Evolutionary conservation across 768 basidiomycete species (phyloP).

Genomic region (Pulveroboletus frians): DNA sequence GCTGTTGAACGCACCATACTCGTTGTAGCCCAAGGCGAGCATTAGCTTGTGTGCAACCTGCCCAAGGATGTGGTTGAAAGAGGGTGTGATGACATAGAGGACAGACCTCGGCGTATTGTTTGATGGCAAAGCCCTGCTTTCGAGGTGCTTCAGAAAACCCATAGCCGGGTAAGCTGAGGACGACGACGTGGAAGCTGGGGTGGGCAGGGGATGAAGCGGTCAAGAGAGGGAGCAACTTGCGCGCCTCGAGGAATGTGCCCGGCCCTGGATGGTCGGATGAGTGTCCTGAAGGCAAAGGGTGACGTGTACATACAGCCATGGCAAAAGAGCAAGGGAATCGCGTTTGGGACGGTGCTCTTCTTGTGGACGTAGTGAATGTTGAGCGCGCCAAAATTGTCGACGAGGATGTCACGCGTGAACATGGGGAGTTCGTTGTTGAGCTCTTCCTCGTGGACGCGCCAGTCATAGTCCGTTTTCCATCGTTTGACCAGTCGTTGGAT

Average conservation of each 20-base stretch:
- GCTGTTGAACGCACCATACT: constrained; percentile 37
- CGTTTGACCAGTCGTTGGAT: constrained; percentile 42
- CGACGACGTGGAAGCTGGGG: constrained; percentile 62
- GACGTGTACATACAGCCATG: constrained; percentile 46
- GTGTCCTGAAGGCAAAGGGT: neutral
- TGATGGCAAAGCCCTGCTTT: constrained; percentile 43
- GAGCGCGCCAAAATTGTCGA: constrained; percentile 43
- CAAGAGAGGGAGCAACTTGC: constrained; percentile 53
- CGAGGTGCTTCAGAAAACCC: constrained; percentile 57
- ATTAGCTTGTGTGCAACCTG: constrained; percentile 48
- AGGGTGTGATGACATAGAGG: neutral
- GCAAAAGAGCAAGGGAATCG: constrained; percentile 56
- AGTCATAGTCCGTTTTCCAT: constrained; percentile 54
- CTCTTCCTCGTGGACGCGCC: constrained; percentile 46
- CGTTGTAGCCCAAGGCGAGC: constrained; percentile 42
- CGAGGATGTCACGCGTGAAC: constrained; percentile 47
- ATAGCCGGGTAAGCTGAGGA: constrained; percentile 52
- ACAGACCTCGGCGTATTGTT: constrained; percentile 54
- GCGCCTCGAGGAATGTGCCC: constrained; percentile 42
- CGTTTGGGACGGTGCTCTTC: constrained; percentile 38
- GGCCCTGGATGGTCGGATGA: constrained; percentile 41
- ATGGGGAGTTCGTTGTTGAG: constrained; percentile 52
- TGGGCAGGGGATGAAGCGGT: constrained; percentile 35
- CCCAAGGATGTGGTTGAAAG: constrained; percentile 1
- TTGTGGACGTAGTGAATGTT: constrained; percentile 59